Evolutionary conservation across 805 yeast genomes (phyloP).

Genomic region (Candida golubevii): DNA sequence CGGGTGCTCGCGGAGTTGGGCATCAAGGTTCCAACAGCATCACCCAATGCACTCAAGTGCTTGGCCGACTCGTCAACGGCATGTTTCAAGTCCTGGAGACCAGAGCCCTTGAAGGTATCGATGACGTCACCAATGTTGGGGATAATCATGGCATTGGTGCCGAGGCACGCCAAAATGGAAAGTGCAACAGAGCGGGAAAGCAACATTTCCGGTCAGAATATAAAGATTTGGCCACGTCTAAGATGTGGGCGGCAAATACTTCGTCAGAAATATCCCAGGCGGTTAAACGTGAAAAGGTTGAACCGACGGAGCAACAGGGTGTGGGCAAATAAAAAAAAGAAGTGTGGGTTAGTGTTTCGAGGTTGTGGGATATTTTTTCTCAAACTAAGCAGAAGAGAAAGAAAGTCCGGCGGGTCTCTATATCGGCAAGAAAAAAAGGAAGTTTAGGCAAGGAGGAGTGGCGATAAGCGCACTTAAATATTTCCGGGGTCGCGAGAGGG

Average conservation of each 20-base stretch:
- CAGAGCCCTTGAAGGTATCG: conserved; percentile 28
- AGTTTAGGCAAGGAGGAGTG: conserved; percentile 5
- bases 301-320: background rate
- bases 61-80: conserved; percentile 10
- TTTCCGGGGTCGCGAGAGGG: conserved; percentile 8
- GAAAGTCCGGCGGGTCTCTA: conserved; percentile 2
- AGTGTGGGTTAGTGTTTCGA: background rate
- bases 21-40: conserved; percentile 9
- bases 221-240: too few relatives aligned
- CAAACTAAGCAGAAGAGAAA: background rate
- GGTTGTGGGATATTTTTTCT: background rate
- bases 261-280: background rate
- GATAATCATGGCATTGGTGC: conserved; percentile 50
- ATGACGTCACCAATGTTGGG: conserved; percentile 47
- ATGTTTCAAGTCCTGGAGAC: conserved; percentile 15
- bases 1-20: conserved; percentile 4
- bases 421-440: conserved; percentile 1
- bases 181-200: conserved; percentile 40
- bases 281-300: background rate
- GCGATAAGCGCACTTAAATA: conserved; percentile 17
- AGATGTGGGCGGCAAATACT: background rate
- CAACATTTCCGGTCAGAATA: conserved; percentile 22
- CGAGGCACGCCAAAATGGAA: conserved; percentile 39
- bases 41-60: conserved; percentile 6
- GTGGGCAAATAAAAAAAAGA: background rate